These are phyloP conservation scores for Leishmania lainsoni DNA, from an alignment of 208 protist species.

Conservation along the genomic window DNA sequence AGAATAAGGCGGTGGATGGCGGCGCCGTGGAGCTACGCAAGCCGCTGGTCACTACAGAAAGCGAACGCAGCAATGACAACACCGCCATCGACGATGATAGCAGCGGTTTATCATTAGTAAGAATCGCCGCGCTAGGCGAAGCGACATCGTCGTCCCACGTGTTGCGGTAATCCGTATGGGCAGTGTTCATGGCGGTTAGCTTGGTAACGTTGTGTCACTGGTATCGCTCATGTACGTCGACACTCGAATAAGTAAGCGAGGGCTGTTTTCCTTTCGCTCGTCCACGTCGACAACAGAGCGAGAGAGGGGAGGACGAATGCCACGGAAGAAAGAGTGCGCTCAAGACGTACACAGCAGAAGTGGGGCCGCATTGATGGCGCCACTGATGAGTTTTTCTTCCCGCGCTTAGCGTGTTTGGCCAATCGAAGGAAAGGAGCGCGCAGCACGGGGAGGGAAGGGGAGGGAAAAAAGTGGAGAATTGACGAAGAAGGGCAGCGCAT, in stretches of 20 bases:
- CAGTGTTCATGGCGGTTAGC: neutral
- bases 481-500: neutral
- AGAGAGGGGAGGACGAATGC: neutral
- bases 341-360: too few species aligned
- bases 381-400: neutral
- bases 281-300: neutral
- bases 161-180: neutral
- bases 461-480: neutral
- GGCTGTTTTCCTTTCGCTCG: neutral
- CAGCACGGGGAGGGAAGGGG: neutral
- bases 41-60: neutral
- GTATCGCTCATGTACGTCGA: neutral
- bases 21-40: neutral
- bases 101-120: neutral
- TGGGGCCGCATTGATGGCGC: neutral
- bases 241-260: neutral
- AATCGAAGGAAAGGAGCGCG: neutral
- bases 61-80: slow-evolving; percentile 1
- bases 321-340: too few species aligned
- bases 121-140: neutral
- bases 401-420: too few species aligned
- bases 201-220: neutral
- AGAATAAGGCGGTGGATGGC: neutral
- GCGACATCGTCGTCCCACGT: neutral
- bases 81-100: neutral